A percentile compares a stretch with the other conserved stretches of the same genome.
These are phyloP conservation scores for Dendrostoma leiphaemia DNA, from an alignment of 2,329 filamentous ascomycete genomes.

Conservation along the genomic window DNA sequence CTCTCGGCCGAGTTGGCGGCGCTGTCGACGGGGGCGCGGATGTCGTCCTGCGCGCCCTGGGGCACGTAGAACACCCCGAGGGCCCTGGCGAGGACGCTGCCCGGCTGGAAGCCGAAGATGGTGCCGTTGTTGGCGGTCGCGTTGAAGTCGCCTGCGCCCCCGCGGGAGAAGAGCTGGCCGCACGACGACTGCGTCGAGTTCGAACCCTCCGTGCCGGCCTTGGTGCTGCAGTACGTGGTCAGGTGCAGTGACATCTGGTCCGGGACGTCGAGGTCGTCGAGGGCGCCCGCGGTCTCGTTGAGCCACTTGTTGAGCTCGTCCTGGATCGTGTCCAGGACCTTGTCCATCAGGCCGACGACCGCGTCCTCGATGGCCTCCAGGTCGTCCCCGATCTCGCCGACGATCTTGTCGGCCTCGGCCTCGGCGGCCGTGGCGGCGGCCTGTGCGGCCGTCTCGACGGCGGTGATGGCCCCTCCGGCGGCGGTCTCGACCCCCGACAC, in stretches of 20 bases:
- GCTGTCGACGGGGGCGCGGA: conserved; percentile 14
- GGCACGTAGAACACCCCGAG: conserved; percentile 19
- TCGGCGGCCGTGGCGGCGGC: conserved; percentile 7
- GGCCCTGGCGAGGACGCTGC: conserved; percentile 10
- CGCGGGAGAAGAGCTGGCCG: conserved; percentile 9
- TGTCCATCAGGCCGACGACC: conserved; percentile 17
- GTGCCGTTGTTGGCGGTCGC: conserved; percentile 14
- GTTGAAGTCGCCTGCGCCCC: conserved; percentile 3
- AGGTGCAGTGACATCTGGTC: conserved; percentile 15
- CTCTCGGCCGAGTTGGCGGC: conserved; percentile 14
- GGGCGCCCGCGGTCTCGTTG: conserved; percentile 8
- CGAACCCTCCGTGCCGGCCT: not conserved
- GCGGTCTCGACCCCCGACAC: conserved; percentile 1
- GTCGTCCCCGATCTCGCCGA: conserved; percentile 14
- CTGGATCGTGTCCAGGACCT: conserved; percentile 15
- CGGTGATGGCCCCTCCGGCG: conserved; percentile 4
- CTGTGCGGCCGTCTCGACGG: not conserved
- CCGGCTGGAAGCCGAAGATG: conserved; percentile 17
- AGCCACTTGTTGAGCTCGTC: conserved; percentile 17
- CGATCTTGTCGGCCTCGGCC: conserved; percentile 17
- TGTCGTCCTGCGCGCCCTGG: conserved; percentile 7
- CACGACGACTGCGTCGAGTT: conserved; percentile 11
- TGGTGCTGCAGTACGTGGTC: conserved; percentile 15
- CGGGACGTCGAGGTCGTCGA: conserved; percentile 14
- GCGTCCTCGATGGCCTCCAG: conserved; percentile 14